Conservation (phyloP, 2,329 filamentous ascomycete species). For the Colletotrichum sp. region DNA sequence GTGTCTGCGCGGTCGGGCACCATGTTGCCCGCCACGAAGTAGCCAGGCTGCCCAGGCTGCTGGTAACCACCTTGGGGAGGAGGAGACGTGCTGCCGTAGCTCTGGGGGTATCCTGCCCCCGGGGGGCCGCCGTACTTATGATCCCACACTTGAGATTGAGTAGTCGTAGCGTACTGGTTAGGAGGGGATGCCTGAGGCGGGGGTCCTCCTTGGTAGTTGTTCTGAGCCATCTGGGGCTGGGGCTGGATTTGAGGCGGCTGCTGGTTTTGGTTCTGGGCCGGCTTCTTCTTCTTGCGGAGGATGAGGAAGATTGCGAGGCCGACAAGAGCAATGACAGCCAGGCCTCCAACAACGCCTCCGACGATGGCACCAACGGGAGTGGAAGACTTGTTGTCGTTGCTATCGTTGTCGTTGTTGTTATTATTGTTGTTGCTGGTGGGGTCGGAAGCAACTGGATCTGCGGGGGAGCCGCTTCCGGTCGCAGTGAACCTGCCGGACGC, state of each 20-base stretch:
- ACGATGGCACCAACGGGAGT: slow-evolving; percentile 40
- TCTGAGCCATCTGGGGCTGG: slow-evolving; percentile 9
- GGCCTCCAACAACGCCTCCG: slow-evolving; percentile 41
- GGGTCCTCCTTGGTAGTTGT: background rate
- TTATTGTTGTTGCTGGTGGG: slow-evolving; percentile 5
- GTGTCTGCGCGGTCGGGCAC: slow-evolving; percentile 20
- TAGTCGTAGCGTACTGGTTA: background rate
- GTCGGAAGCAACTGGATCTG: background rate
- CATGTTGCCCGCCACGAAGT: slow-evolving; percentile 18
- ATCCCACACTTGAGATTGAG: slow-evolving; percentile 28
- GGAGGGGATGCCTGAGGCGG: background rate
- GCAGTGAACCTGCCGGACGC: background rate
- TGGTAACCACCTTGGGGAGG: slow-evolving; percentile 2
- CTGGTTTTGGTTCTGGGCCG: background rate
- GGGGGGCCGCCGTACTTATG: slow-evolving; percentile 25
- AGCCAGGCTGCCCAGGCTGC: slow-evolving; percentile 18
- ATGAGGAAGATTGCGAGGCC: slow-evolving; percentile 34
- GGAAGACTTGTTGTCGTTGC: background rate
- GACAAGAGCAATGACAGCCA: slow-evolving; percentile 35
- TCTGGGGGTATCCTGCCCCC: slow-evolving; percentile 13
- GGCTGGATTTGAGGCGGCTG: slow-evolving; percentile 4
- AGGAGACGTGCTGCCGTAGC: slow-evolving; percentile 23
- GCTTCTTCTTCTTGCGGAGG: slow-evolving; percentile 34
- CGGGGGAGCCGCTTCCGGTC: background rate
- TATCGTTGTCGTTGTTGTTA: background rate